phyloP scores from a whole-genome alignment of 169 alveolate genomes.

The Babesia bovis region DNA sequence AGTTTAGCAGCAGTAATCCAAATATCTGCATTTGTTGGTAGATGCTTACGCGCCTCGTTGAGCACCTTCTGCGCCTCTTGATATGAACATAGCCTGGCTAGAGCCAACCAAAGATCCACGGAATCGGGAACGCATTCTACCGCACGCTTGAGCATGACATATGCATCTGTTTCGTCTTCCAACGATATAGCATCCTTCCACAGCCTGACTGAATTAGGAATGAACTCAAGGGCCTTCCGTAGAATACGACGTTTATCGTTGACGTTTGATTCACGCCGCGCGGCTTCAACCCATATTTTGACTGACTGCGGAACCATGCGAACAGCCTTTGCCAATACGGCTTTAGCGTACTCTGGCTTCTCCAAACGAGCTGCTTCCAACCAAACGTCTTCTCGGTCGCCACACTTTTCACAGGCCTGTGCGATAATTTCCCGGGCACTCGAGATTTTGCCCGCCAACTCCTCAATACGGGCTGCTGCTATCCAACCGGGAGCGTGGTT shows the following conservation, averaged over 20 bases:
- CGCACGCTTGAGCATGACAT: constrained; percentile 91
- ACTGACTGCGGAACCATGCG: constrained; percentile 83
- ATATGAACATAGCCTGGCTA: constrained; percentile 95
- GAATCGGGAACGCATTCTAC: constrained; percentile 98
- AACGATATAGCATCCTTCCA: constrained; percentile 97
- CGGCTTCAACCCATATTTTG: constrained; percentile 96
- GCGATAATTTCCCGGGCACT: constrained; percentile 95
- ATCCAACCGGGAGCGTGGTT: constrained; percentile 98
- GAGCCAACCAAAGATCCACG: constrained; percentile 97
- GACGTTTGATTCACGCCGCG: constrained; percentile 87
- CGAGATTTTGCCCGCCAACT: constrained; percentile 87
- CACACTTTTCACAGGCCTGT: constrained; percentile 94
- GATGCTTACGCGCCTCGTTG: constrained; percentile 95
- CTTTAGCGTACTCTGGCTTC: constrained; percentile 92
- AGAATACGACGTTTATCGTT: constrained; percentile 87
- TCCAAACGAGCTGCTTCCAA: constrained; percentile 97
- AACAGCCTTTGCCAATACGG: constrained; percentile 91
- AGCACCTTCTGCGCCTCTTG: constrained; percentile 94
- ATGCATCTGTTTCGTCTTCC: constrained; percentile 93
- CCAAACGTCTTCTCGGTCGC: constrained; percentile 98
- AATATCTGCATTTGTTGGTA: constrained; percentile 93
- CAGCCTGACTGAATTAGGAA: constrained; percentile 94
- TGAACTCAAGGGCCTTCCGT: constrained; percentile 93
- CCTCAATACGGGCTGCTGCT: constrained; percentile 99
- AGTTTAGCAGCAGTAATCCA: constrained; percentile 97